Evolutionary conservation across 352 stramenopile species (phyloP).

Genomic region (Pythium biforme): DNA sequence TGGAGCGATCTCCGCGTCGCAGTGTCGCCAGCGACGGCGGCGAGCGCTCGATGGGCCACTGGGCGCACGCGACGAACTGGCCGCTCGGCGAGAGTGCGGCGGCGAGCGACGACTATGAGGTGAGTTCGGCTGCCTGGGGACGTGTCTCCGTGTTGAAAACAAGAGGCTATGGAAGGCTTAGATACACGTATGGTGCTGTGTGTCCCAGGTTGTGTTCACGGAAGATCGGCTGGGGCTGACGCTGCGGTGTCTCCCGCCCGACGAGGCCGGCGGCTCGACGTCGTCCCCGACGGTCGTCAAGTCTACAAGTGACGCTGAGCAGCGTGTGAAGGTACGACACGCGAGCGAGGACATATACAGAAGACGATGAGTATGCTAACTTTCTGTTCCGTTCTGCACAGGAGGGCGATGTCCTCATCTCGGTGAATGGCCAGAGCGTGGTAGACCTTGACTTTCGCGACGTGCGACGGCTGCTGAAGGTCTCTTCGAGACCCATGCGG

Average conservation of each 20-base stretch:
- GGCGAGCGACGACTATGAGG: slow-evolving; percentile 20
- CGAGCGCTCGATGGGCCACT: slow-evolving; percentile 8
- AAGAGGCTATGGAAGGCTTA: background rate
- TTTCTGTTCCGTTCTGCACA: slow-evolving; percentile 18
- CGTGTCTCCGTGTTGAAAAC: too few relatives aligned
- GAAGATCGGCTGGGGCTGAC: slow-evolving; percentile 27
- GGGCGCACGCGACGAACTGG: slow-evolving; percentile 10
- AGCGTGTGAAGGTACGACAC: slow-evolving; percentile 23
- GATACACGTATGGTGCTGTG: too few relatives aligned
- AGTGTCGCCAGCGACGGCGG: background rate
- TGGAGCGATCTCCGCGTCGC: background rate
- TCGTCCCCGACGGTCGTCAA: slow-evolving; percentile 27
- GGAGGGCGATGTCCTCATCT: slow-evolving; percentile 71
- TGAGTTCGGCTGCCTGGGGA: background rate
- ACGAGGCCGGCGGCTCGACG: slow-evolving; percentile 14
- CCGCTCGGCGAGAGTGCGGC: background rate
- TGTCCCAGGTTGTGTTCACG: slow-evolving; percentile 25
- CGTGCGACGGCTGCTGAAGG: slow-evolving; percentile 66
- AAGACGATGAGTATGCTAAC: too few relatives aligned
- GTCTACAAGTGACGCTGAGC: slow-evolving; percentile 16
- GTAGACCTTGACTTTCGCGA: slow-evolving; percentile 61
- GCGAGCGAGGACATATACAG: too few relatives aligned
- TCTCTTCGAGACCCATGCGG: slow-evolving; percentile 62
- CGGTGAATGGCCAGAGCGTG: slow-evolving; percentile 70
- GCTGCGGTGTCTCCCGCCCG: slow-evolving; percentile 20